These are phyloP conservation scores for Phytophthora parvispora DNA, from an alignment of 352 stramenopile genomes.

Conservation along the genomic window DNA sequence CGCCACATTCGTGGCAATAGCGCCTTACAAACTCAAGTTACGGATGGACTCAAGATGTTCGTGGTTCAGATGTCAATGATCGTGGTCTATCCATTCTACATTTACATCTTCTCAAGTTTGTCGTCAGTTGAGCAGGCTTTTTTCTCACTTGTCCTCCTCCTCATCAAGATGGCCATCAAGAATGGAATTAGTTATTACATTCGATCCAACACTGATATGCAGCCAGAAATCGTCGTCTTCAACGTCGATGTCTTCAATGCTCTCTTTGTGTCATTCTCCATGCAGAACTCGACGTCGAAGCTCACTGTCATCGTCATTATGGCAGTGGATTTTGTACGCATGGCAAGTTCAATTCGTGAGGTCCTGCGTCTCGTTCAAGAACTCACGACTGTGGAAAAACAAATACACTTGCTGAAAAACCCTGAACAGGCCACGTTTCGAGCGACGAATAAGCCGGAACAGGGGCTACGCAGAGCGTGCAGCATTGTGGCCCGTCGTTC, in stretches of 20 bases:
- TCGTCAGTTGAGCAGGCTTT: constrained; percentile 7
- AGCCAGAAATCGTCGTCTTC: constrained; percentile 44
- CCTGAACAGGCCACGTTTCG: not conserved
- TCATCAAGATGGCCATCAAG: constrained; percentile 39
- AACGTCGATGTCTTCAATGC: constrained; percentile 46
- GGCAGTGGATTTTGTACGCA: constrained; percentile 23
- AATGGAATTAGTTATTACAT: constrained; percentile 24
- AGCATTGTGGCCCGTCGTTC: not conserved
- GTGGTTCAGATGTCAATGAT: constrained; percentile 11
- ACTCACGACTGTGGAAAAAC: constrained; percentile 10
- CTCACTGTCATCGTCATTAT: constrained; percentile 34
- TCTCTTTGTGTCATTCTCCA: constrained; percentile 42
- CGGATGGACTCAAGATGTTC: constrained; percentile 2
- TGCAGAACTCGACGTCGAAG: constrained; percentile 43
- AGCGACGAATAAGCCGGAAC: not conserved
- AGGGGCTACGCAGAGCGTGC: not conserved
- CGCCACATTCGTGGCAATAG: not conserved
- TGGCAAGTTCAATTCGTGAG: constrained; percentile 13
- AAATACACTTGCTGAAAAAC: constrained; percentile 1
- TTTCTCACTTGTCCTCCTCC: constrained; percentile 26
- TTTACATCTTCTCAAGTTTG: constrained; percentile 23
- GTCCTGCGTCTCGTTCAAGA: not conserved
- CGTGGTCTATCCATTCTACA: constrained; percentile 33
- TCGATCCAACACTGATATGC: constrained; percentile 20
- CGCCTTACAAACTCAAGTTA: not conserved